Conservation (phyloP, 331 rosid genomes). For the Acacia concinna region DNA sequence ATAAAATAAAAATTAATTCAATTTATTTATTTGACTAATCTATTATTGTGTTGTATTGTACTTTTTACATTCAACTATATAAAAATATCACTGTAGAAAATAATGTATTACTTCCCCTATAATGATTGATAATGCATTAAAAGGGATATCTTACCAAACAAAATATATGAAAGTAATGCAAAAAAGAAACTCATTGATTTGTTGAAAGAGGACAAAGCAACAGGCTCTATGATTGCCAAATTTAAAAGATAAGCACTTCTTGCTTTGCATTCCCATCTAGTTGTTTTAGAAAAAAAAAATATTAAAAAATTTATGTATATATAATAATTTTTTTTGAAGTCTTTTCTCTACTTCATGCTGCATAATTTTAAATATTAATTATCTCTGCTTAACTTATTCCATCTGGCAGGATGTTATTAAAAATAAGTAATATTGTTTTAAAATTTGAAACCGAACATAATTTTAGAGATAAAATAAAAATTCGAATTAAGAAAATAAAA, state of each 20-base stretch:
- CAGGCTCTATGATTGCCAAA: not conserved
- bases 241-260: not conserved
- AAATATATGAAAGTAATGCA: not conserved
- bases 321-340: too few relatives aligned
- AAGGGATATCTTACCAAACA: constrained; percentile 26
- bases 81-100: not conserved
- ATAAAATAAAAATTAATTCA: not conserved
- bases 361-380: too few relatives aligned
- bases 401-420: too few relatives aligned
- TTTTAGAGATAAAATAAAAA: not conserved
- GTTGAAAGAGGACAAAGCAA: not conserved
- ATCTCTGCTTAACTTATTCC: too few relatives aligned
- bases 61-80: not conserved
- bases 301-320: too few relatives aligned
- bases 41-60: not conserved
- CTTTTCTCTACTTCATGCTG: too few relatives aligned
- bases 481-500: too few relatives aligned
- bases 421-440: too few relatives aligned
- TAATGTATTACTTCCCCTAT: not conserved
- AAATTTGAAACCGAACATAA: not conserved
- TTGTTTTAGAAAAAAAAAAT: not conserved
- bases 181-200: not conserved
- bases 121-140: not conserved
- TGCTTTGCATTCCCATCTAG: not conserved
- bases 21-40: not conserved